Percentiles rank a stretch among this genome's conserved stretches.
Evolutionary conservation across 2,329 filamentous ascomycete genomes (phyloP).

Genomic region (Trichoderma sp.): DNA sequence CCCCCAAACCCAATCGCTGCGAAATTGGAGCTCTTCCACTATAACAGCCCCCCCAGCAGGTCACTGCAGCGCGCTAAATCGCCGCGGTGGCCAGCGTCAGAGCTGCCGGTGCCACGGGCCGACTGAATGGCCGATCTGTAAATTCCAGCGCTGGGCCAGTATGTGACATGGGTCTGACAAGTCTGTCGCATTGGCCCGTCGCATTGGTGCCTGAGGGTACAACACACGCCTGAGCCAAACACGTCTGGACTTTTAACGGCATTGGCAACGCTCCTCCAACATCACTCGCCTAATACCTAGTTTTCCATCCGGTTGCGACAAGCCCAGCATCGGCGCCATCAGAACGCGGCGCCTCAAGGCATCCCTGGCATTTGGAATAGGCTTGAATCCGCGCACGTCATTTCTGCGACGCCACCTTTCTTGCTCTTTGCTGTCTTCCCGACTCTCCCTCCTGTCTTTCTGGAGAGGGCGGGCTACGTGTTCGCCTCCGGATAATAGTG

Average conservation of each 20-base stretch:
- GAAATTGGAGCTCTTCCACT: slow-evolving; percentile 23
- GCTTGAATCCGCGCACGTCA: slow-evolving; percentile 29
- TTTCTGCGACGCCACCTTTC: slow-evolving; percentile 28
- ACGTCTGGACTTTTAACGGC: slow-evolving; percentile 38
- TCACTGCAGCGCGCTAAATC: slow-evolving; percentile 9
- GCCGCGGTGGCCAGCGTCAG: neutral
- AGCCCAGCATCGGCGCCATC: slow-evolving; percentile 34
- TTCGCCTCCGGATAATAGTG: slow-evolving; percentile 39
- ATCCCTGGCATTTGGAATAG: slow-evolving; percentile 31
- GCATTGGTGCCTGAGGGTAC: slow-evolving; percentile 43
- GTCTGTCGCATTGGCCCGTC: slow-evolving; percentile 29
- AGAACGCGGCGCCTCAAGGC: slow-evolving; percentile 35
- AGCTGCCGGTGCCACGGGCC: slow-evolving; percentile 30
- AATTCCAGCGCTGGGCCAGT: neutral
- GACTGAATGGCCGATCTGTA: slow-evolving; percentile 30
- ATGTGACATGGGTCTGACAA: slow-evolving; percentile 1
- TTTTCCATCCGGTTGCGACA: slow-evolving; percentile 35
- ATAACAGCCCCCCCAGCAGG: slow-evolving; percentile 12
- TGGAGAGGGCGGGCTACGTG: slow-evolving; percentile 24
- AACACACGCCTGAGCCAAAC: slow-evolving; percentile 30
- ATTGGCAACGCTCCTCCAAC: slow-evolving; percentile 40
- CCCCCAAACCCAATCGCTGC: slow-evolving; percentile 4
- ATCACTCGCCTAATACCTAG: slow-evolving; percentile 29
- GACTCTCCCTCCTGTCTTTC: neutral
- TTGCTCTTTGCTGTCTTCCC: slow-evolving; percentile 13